Conservation (phyloP, 805 yeast species). For the Starmerella sirachaensis region DNA sequence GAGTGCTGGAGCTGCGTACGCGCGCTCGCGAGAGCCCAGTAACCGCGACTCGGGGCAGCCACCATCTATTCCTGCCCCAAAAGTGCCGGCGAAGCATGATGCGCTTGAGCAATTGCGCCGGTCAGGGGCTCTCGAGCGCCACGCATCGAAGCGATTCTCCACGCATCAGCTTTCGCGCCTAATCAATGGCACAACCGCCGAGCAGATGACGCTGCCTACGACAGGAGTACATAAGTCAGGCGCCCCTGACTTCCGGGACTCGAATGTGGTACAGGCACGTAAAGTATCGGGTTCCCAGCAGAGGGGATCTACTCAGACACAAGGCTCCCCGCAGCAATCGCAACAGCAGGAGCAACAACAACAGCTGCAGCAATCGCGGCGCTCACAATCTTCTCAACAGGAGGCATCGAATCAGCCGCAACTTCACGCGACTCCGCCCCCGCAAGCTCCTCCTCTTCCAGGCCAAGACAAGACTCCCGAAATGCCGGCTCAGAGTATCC, state of each 20-base stretch:
- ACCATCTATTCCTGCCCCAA: slow-evolving; percentile 2
- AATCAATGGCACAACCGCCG: slow-evolving; percentile 17
- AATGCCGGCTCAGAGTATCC: slow-evolving; percentile 6
- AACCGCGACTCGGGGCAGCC: not conserved
- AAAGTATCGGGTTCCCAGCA: too few species aligned
- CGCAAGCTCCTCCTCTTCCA: too few species aligned
- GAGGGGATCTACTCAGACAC: too few species aligned
- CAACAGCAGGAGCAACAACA: slow-evolving; percentile 1
- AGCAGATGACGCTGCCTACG: slow-evolving; percentile 19
- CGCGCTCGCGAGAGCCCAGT: not conserved
- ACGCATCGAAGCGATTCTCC: slow-evolving; percentile 88
- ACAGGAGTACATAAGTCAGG: slow-evolving; percentile 15
- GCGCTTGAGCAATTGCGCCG: slow-evolving; percentile 70
- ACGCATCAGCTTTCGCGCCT: slow-evolving; percentile 84
- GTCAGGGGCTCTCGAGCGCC: slow-evolving; percentile 70
- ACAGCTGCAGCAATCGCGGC: too few species aligned
- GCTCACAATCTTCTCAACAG: too few species aligned
- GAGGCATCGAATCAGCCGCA: too few species aligned
- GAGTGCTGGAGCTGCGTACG: too few species aligned
- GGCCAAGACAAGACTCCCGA: slow-evolving; percentile 3
- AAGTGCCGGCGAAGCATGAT: slow-evolving; percentile 28
- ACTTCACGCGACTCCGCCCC: too few species aligned
- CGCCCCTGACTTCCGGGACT: slow-evolving; percentile 20
- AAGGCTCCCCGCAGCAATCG: not conserved
- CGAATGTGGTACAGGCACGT: slow-evolving; percentile 10